Evolutionary conservation across 495 filamentous ascomycete species (phyloP).

Genomic region (Staphylotrichum tortipilum): DNA sequence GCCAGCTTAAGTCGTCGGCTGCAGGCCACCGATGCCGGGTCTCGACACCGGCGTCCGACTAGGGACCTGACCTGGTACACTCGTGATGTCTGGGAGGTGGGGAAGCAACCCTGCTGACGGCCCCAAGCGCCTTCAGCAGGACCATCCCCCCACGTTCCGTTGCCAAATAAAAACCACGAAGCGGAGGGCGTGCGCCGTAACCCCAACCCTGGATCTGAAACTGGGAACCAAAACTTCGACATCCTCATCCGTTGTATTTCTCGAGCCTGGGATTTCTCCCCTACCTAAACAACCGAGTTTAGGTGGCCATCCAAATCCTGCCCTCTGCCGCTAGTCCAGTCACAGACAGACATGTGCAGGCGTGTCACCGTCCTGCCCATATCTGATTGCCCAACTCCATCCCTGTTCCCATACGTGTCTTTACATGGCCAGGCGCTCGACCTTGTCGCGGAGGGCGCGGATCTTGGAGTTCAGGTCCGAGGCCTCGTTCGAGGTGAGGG

Average conservation of each 20-base stretch:
- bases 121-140: slow-evolving; percentile 9
- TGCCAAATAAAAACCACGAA: not conserved
- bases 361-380: not conserved
- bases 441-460: slow-evolving; percentile 79
- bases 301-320: not conserved
- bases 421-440: slow-evolving; percentile 95
- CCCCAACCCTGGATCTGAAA: slow-evolving; percentile 6
- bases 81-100: slow-evolving; percentile 8
- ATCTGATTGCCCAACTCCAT: not conserved
- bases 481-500: slow-evolving; percentile 89
- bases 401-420: slow-evolving; percentile 1
- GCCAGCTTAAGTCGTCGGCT: too few relatives aligned
- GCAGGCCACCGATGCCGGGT: not conserved
- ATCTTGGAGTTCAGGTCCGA: slow-evolving; percentile 82
- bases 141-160: not conserved
- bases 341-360: not conserved
- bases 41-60: not conserved
- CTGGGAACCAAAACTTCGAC: not conserved
- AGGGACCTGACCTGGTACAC: slow-evolving; percentile 7
- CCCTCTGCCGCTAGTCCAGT: not conserved
- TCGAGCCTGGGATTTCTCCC: not conserved
- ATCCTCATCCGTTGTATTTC: too few relatives aligned
- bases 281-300: not conserved
- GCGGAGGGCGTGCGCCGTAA: not conserved
- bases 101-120: not conserved